phyloP scores from a whole-genome alignment of 2,329 filamentous ascomycete genomes.

The Stemphylium lycopersici region DNA sequence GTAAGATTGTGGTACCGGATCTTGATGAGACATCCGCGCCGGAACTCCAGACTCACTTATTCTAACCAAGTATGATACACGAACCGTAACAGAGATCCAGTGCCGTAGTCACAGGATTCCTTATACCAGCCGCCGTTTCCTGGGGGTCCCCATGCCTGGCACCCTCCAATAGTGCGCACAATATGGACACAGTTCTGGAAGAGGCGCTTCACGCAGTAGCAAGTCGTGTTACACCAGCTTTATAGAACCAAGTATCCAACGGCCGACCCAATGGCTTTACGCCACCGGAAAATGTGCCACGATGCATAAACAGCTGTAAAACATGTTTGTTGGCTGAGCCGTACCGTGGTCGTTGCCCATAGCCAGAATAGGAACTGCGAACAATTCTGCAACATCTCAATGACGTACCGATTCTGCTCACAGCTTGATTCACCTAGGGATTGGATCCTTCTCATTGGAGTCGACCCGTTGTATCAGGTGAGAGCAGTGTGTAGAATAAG shows the following conservation, averaged over 20 bases:
- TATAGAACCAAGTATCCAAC: background rate
- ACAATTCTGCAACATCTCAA: background rate
- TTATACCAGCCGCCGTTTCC: background rate
- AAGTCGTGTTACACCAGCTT: background rate
- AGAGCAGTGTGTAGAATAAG: background rate
- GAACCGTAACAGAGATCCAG: background rate
- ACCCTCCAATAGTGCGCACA: background rate
- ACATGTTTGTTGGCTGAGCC: background rate
- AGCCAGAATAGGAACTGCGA: background rate
- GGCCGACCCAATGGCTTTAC: background rate
- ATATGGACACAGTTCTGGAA: background rate
- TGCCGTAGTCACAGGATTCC: background rate
- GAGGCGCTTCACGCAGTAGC: background rate
- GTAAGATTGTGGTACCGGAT: background rate
- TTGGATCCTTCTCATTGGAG: too few species aligned
- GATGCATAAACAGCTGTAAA: background rate
- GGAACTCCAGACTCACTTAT: background rate
- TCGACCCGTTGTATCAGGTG: background rate
- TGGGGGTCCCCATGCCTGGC: background rate
- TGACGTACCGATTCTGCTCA: background rate
- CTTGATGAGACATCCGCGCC: background rate
- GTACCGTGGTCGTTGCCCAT: background rate
- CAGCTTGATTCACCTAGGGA: too few species aligned
- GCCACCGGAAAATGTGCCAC: background rate
- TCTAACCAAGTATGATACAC: background rate